Conservation (phyloP, 176 grass and related monocot genomes). For the Tuctoria greenei region DNA sequence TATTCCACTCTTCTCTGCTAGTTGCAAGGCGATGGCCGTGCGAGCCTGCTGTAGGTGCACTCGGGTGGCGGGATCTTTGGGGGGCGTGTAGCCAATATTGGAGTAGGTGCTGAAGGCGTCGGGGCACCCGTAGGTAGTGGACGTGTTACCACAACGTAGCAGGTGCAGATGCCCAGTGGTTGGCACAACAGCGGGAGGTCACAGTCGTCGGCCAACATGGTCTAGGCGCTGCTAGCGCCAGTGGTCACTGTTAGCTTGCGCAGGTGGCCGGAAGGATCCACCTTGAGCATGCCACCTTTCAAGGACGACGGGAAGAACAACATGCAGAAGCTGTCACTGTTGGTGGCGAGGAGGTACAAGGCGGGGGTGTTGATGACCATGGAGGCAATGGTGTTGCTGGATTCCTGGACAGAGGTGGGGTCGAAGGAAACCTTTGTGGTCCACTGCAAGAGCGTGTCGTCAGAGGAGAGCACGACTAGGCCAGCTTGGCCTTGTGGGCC, state of each 20-base stretch:
- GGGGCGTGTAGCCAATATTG: slow-evolving; percentile 40
- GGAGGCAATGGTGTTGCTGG: slow-evolving; percentile 41
- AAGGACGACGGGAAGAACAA: slow-evolving; percentile 30
- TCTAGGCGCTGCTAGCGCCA: slow-evolving; percentile 15
- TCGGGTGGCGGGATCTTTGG: slow-evolving; percentile 34
- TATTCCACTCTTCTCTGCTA: too few relatives aligned
- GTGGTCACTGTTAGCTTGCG: slow-evolving; percentile 27
- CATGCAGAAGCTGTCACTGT: slow-evolving; percentile 42
- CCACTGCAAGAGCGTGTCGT: slow-evolving; percentile 63
- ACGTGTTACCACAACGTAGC: slow-evolving; percentile 15
- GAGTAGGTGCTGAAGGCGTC: slow-evolving; percentile 40
- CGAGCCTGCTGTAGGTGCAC: too few relatives aligned
- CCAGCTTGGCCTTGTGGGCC: too few relatives aligned
- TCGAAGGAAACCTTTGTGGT: slow-evolving; percentile 57
- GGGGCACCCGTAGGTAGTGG: slow-evolving; percentile 54
- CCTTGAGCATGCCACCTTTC: slow-evolving; percentile 18
- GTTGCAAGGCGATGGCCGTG: too few relatives aligned
- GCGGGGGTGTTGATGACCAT: slow-evolving; percentile 60
- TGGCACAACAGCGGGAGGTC: slow-evolving; percentile 64
- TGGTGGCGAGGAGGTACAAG: slow-evolving; percentile 58
- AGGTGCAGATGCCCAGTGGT: slow-evolving; percentile 53
- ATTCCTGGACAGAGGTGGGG: slow-evolving; percentile 46
- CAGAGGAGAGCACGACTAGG: too few relatives aligned
- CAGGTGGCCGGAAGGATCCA: slow-evolving; percentile 54
- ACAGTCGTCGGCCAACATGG: slow-evolving; percentile 47